Evolutionary conservation across 495 filamentous ascomycete genomes (phyloP).

Genomic region (Aspergillus biplanus): DNA sequence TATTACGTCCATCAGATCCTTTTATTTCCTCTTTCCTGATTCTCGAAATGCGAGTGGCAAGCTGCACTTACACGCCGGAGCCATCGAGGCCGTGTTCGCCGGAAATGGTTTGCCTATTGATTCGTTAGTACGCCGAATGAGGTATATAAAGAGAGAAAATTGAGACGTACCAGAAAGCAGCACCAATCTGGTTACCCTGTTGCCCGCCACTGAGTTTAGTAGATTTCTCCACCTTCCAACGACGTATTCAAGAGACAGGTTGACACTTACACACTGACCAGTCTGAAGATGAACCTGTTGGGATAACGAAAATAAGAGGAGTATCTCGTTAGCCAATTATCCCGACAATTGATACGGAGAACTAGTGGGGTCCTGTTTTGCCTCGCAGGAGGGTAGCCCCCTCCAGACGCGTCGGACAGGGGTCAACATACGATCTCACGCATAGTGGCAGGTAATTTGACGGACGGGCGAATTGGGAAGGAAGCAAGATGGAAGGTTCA

Average conservation of each 20-base stretch:
- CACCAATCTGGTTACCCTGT: constrained; percentile 99
- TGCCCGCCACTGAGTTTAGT: constrained; percentile 35
- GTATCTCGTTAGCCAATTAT: constrained; percentile 38
- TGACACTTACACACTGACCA: constrained; percentile 87
- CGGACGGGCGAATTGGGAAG: constrained; percentile 31
- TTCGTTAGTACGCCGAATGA: constrained; percentile 32
- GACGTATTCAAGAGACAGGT: constrained; percentile 17
- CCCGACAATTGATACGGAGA: constrained; percentile 29
- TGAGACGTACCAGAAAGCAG: constrained; percentile 88
- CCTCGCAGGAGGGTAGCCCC: constrained; percentile 32
- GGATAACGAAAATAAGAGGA: constrained; percentile 31
- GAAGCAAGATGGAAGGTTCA: constrained; percentile 13
- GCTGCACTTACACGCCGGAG: constrained; percentile 77
- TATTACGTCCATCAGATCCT: constrained; percentile 47
- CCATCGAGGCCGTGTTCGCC: constrained; percentile 99
- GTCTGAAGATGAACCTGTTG: constrained; percentile 95
- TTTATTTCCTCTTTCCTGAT: constrained; percentile 18
- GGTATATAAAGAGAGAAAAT: not conserved
- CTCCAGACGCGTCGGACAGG: constrained; percentile 45
- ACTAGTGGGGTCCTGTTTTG: constrained; percentile 48
- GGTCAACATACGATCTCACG: constrained; percentile 85
- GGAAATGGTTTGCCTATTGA: constrained; percentile 86
- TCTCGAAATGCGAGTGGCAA: constrained; percentile 4
- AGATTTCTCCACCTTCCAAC: constrained; percentile 11
- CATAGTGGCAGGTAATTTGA: constrained; percentile 69